These are phyloP conservation scores for Nakazawaea populi DNA, from an alignment of 805 yeast genomes.

Conservation along the genomic window DNA sequence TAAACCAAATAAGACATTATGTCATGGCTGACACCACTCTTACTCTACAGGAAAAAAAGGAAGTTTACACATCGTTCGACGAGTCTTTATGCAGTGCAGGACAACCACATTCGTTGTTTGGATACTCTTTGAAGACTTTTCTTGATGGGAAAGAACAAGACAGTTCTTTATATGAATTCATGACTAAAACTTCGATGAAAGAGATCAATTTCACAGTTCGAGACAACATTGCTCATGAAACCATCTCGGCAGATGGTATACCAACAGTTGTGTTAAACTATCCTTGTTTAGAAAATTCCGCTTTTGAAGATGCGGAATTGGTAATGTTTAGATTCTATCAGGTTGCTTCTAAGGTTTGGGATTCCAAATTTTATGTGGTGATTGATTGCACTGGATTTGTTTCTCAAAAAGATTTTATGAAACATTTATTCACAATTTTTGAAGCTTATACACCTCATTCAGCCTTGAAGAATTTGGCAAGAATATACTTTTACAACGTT, in stretches of 20 bases:
- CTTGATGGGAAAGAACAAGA: slow-evolving; percentile 42
- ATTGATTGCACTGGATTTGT: slow-evolving; percentile 65
- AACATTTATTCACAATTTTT: slow-evolving; percentile 29
- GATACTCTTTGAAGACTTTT: slow-evolving; percentile 50
- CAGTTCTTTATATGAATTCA: slow-evolving; percentile 59
- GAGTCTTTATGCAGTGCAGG: slow-evolving; percentile 43
- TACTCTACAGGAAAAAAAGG: slow-evolving; percentile 15
- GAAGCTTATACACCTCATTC: slow-evolving; percentile 44
- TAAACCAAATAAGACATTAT: slow-evolving; percentile 20
- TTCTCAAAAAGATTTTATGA: slow-evolving; percentile 17
- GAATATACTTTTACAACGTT: slow-evolving; percentile 46
- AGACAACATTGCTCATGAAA: slow-evolving; percentile 48
- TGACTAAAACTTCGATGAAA: slow-evolving; percentile 58
- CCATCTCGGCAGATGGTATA: slow-evolving; percentile 65
- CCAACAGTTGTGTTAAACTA: slow-evolving; percentile 59
- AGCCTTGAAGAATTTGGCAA: slow-evolving; percentile 45
- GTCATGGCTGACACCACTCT: slow-evolving; percentile 4
- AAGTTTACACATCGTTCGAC: slow-evolving; percentile 39
- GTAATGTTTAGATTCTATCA: slow-evolving; percentile 58
- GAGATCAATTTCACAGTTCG: slow-evolving; percentile 41
- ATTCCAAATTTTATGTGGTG: slow-evolving; percentile 54
- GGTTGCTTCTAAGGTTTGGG: slow-evolving; percentile 66
- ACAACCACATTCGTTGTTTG: slow-evolving; percentile 50
- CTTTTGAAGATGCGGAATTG: slow-evolving; percentile 37
- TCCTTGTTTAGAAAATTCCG: slow-evolving; percentile 28